Evolutionary conservation across 2,329 filamentous ascomycete species (phyloP).

Genomic region (Colletotrichum melonis): DNA sequence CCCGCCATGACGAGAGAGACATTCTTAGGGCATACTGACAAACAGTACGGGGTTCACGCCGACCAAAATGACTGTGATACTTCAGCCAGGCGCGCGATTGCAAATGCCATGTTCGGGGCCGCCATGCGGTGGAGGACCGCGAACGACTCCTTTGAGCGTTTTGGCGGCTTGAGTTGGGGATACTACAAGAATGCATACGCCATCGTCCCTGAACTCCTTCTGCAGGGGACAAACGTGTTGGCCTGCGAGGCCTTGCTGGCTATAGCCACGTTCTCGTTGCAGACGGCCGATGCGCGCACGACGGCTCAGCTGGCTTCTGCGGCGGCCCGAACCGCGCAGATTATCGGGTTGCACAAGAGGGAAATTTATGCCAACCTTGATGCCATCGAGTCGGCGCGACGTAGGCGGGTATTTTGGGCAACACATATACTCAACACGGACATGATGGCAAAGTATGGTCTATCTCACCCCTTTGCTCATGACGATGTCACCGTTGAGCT

Average conservation of each 20-base stretch:
- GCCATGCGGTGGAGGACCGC: constrained; percentile 16
- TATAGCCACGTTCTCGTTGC: constrained; percentile 23
- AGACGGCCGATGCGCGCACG: constrained; percentile 19
- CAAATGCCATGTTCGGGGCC: constrained; percentile 15
- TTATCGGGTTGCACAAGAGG: constrained; percentile 14
- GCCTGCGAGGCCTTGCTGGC: constrained; percentile 25
- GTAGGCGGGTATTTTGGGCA: constrained; percentile 23
- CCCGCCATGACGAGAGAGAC: constrained; percentile 1
- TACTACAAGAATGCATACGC: constrained; percentile 33
- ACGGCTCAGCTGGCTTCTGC: constrained; percentile 12
- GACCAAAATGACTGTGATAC: not conserved
- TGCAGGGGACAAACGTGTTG: not conserved
- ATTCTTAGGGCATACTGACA: constrained; percentile 3
- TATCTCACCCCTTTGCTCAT: not conserved
- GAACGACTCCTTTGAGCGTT: constrained; percentile 20
- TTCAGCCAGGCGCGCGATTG: constrained; percentile 13
- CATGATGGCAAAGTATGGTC: constrained; percentile 13
- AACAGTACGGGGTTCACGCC: not conserved
- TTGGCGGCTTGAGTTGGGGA: constrained; percentile 12
- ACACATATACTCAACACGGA: constrained; percentile 18
- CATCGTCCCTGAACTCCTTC: constrained; percentile 20
- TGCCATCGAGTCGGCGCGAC: not conserved
- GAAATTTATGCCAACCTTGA: not conserved
- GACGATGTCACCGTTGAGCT: not conserved
- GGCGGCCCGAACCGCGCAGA: constrained; percentile 1